Percentiles rank a stretch among this genome's conserved stretches.
phyloP scores from a whole-genome alignment of 371 early-diverging fungal genomes.

The Apophysomyces trapeziformis region DNA sequence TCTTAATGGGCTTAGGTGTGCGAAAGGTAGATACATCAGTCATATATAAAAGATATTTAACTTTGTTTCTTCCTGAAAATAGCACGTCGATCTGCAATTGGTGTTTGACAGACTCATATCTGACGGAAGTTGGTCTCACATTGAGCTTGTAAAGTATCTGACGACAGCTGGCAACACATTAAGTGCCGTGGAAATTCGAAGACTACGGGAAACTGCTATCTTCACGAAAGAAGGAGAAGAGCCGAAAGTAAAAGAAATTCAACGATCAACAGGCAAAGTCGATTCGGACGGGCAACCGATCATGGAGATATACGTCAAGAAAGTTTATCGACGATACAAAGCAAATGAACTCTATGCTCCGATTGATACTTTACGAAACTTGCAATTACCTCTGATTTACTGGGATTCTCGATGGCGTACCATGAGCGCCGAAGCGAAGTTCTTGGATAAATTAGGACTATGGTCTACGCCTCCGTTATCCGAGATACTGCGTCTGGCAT shows the following conservation, averaged over 20 bases:
- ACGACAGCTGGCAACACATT: conserved; percentile 71
- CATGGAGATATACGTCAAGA: conserved; percentile 25
- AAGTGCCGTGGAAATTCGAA: conserved; percentile 60
- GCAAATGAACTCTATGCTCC: conserved; percentile 80
- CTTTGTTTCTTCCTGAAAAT: conserved; percentile 1
- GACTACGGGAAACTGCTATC: conserved; percentile 69
- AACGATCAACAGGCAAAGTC: conserved; percentile 17
- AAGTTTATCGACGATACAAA: conserved; percentile 55
- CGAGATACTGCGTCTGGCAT: conserved; percentile 57
- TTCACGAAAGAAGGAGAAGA: conserved; percentile 66
- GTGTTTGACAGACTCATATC: conserved; percentile 83
- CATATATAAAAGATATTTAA: not conserved
- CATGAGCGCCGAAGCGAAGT: conserved; percentile 58
- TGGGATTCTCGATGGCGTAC: conserved; percentile 71
- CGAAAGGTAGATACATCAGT: conserved; percentile 59
- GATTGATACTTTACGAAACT: conserved; percentile 56
- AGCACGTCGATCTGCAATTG: conserved; percentile 86
- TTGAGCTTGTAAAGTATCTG: conserved; percentile 84
- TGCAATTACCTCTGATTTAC: conserved; percentile 73
- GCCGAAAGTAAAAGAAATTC: conserved; percentile 27
- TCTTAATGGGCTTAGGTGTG: conserved; percentile 78
- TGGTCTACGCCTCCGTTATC: conserved; percentile 57
- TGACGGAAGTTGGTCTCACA: conserved; percentile 87
- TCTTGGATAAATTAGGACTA: conserved; percentile 73
- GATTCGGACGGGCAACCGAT: conserved; percentile 24